Percentiles rank a stretch among this genome's conserved stretches.
Evolutionary conservation across 352 stramenopile genomes (phyloP).

Genomic region (Globisporangium ultimum): DNA sequence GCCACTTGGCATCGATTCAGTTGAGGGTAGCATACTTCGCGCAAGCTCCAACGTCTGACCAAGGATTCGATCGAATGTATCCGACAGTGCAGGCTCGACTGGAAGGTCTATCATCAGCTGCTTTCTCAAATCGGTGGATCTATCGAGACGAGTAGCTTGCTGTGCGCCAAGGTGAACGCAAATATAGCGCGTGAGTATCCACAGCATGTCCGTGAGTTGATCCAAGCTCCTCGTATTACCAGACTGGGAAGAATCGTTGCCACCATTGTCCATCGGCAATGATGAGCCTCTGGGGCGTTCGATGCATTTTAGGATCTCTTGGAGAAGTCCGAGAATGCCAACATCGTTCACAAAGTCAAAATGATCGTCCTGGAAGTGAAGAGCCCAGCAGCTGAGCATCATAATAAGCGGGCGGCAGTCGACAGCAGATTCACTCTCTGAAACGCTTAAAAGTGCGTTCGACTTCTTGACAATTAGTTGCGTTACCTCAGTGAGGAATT

Average conservation of each 20-base stretch:
- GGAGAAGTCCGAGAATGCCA: conserved; percentile 33
- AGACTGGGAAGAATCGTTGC: too few species aligned
- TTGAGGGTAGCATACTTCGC: background rate
- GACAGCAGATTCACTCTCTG: background rate
- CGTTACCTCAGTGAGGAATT: conserved; percentile 34
- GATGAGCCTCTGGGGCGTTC: too few species aligned
- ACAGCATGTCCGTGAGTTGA: conserved; percentile 26
- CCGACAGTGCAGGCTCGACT: conserved; percentile 3
- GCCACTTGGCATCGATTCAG: background rate
- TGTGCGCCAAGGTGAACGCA: conserved; percentile 31
- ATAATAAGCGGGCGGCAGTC: conserved; percentile 17
- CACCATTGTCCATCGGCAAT: too few species aligned
- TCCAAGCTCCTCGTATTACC: background rate
- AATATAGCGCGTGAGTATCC: conserved; percentile 36
- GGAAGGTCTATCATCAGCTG: background rate
- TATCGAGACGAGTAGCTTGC: background rate
- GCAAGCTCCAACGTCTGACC: conserved; percentile 6
- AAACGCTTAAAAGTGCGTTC: background rate
- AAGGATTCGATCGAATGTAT: conserved; percentile 6
- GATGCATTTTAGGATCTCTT: conserved; percentile 21
- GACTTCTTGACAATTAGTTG: conserved; percentile 34
- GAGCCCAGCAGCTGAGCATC: conserved; percentile 37
- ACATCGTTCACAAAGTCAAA: conserved; percentile 56
- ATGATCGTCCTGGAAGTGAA: conserved; percentile 34
- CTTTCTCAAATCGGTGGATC: too few species aligned